Conservation (phyloP, 768 basidiomycete species). For the Mycena vulgaris region DNA sequence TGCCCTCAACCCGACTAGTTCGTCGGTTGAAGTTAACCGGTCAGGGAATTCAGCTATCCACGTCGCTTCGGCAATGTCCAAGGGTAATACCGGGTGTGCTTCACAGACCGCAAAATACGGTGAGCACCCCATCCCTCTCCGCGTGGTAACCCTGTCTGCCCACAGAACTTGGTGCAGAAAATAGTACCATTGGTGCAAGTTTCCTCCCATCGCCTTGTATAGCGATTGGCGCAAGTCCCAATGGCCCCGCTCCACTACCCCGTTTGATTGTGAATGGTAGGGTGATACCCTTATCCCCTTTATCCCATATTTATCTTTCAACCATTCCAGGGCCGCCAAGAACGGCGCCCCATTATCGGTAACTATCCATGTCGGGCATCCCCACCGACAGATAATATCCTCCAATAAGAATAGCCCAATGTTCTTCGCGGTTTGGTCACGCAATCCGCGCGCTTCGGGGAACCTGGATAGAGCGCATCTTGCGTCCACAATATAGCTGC, state of each 20-base stretch:
- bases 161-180: slow-evolving; percentile 39
- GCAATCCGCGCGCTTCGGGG: slow-evolving; percentile 41
- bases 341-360: slow-evolving; percentile 48
- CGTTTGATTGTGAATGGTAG: slow-evolving; percentile 61
- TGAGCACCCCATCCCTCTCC: slow-evolving; percentile 37
- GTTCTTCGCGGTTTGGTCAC: slow-evolving; percentile 38
- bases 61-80: slow-evolving; percentile 47
- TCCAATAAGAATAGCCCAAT: slow-evolving; percentile 47
- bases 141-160: slow-evolving; percentile 39
- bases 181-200: slow-evolving; percentile 42
- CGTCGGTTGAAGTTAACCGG: slow-evolving; percentile 16
- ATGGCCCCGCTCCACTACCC: slow-evolving; percentile 52
- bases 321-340: slow-evolving; percentile 40
- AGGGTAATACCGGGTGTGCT: slow-evolving; percentile 39
- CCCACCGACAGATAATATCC: slow-evolving; percentile 55
- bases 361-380: too few relatives aligned
- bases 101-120: slow-evolving; percentile 42
- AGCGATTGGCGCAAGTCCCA: slow-evolving; percentile 45
- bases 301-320: slow-evolving; percentile 48
- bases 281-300: slow-evolving; percentile 56
- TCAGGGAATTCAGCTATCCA: slow-evolving; percentile 43
- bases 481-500: slow-evolving; percentile 44
- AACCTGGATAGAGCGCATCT: slow-evolving; percentile 42
- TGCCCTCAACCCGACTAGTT: slow-evolving; percentile 40
- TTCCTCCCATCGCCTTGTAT: slow-evolving; percentile 36